These are phyloP conservation scores for Vigna hirtella DNA, from an alignment of 306 rosid species.

Conservation along the genomic window DNA sequence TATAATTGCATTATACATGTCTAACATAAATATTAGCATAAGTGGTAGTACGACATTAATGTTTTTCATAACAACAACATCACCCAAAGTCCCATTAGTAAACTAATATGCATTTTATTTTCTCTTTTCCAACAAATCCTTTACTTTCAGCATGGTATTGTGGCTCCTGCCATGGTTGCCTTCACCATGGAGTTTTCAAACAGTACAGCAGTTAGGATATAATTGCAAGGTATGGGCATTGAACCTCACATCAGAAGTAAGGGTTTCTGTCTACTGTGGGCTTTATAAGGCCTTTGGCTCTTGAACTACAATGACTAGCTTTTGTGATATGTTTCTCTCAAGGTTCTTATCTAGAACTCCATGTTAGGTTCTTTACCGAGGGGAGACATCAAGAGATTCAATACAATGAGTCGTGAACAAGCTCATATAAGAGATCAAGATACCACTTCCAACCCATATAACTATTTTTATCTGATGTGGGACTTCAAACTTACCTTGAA, in stretches of 20 bases:
- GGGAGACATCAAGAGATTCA: no score
- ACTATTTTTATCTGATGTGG: no score
- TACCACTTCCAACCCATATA: no score
- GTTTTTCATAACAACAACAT: slow-evolving; percentile 14
- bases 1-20: background rate
- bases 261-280: background rate
- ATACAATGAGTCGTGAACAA: no score
- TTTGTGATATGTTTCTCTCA: background rate
- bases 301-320: background rate
- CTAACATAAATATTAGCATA: background rate
- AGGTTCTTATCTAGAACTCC: background rate
- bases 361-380: no score
- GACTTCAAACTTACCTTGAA: no score
- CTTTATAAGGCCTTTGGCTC: background rate
- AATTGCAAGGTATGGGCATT: background rate
- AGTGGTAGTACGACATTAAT: slow-evolving; percentile 6
- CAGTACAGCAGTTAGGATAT: background rate
- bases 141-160: slow-evolving; percentile 18
- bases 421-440: no score
- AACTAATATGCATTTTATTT: slow-evolving; percentile 8
- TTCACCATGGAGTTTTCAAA: background rate
- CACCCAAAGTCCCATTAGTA: background rate
- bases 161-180: slow-evolving; percentile 4
- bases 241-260: background rate
- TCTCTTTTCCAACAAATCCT: slow-evolving; percentile 3